A percentile compares a stretch with the other conserved stretches of the same genome.
Evolutionary conservation across 163 green algal genomes (phyloP).

Genomic region (Scenedesmus sp.): DNA sequence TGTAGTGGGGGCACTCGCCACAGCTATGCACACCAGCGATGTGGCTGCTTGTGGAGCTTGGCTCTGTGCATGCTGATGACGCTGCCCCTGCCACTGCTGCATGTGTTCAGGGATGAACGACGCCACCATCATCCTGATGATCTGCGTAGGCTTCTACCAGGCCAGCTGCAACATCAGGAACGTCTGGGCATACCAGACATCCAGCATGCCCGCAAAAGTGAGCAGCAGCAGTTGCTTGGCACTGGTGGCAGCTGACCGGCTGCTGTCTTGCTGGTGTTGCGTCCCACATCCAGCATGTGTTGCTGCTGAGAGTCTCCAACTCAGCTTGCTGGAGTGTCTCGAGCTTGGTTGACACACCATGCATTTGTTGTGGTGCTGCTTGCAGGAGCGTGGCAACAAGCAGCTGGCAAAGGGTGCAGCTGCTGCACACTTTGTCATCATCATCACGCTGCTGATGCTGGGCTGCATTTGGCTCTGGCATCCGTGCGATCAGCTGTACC

Average conservation of each 20-base stretch:
- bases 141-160: slow-evolving; percentile 52
- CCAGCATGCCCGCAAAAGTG: not conserved
- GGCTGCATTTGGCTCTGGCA: slow-evolving; percentile 37
- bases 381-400: slow-evolving; percentile 77
- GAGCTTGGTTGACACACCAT: not conserved
- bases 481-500: slow-evolving; percentile 1
- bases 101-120: slow-evolving; percentile 49
- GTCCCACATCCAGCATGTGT: not conserved
- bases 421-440: slow-evolving; percentile 42
- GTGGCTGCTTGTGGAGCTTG: not conserved
- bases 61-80: not conserved
- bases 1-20: no score
- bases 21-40: not conserved
- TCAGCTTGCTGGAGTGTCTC: not conserved
- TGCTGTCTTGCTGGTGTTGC: not conserved
- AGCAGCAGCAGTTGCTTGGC: not conserved
- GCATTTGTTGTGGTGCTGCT: not conserved
- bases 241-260: not conserved
- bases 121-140: slow-evolving; percentile 51
- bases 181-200: slow-evolving; percentile 20
- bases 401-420: slow-evolving; percentile 61
- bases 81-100: not conserved
- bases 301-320: no score
- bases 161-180: slow-evolving; percentile 39
- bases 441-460: slow-evolving; percentile 13